phyloP scores from a whole-genome alignment of 441 rosid genomes.

The Melastoma candidum region DNA sequence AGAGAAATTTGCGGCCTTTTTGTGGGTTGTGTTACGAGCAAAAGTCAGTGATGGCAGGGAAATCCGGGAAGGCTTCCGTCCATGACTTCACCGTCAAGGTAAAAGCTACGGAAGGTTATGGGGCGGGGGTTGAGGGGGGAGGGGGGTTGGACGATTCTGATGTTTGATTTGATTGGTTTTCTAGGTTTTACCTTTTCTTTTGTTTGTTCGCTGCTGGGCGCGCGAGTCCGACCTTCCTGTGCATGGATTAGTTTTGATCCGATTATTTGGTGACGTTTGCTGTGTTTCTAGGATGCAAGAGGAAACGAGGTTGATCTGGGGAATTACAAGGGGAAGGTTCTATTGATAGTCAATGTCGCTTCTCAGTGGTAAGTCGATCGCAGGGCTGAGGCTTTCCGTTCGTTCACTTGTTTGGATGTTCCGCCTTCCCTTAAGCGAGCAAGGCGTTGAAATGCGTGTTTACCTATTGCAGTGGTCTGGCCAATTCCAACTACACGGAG shows the following conservation, averaged over 20 bases:
- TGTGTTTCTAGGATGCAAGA: constrained; percentile 53
- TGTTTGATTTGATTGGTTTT: neutral
- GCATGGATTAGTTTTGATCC: neutral
- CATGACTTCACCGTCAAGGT: constrained; percentile 89
- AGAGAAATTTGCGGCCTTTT: neutral
- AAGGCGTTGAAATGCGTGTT: no score
- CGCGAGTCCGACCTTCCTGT: neutral
- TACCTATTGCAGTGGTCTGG: constrained; percentile 9
- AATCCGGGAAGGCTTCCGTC: constrained; percentile 29
- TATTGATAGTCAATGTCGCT: constrained; percentile 87
- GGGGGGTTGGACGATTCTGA: neutral
- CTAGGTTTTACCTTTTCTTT: neutral
- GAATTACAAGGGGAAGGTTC: constrained; percentile 75
- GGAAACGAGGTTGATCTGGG: constrained; percentile 75
- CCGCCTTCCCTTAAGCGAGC: no score
- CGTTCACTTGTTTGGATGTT: neutral
- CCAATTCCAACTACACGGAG: constrained; percentile 12
- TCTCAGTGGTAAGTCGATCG: constrained; percentile 55
- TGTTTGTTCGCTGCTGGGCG: neutral
- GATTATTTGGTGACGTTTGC: neutral
- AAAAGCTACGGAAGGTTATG: no score
- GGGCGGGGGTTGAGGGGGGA: no score
- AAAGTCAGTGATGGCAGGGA: neutral
- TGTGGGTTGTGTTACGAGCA: constrained; percentile 1
- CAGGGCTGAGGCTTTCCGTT: neutral